These are phyloP conservation scores for Batrachochytrium dendrobatidis DNA, from an alignment of 371 early-diverging fungal genomes.

Conservation along the genomic window DNA sequence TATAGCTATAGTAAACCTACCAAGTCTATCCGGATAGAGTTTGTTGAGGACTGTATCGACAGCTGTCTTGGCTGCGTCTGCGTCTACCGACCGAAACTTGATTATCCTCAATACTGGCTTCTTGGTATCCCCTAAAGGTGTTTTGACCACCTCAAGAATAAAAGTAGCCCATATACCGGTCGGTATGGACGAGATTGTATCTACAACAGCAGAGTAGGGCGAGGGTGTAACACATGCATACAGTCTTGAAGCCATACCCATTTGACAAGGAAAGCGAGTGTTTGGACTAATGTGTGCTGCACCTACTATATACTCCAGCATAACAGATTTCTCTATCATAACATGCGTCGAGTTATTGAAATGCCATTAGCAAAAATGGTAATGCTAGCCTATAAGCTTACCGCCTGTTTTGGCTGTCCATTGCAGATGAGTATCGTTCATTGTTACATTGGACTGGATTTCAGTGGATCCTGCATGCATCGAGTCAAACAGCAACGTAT, in stretches of 20 bases:
- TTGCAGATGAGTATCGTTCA: too few species aligned
- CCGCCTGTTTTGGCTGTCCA: too few species aligned
- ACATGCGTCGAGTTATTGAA: too few species aligned
- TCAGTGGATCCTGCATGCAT: too few species aligned
- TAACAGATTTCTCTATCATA: neutral
- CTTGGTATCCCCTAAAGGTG: neutral
- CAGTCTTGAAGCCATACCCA: too few species aligned
- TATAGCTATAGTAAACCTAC: neutral
- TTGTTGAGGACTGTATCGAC: neutral
- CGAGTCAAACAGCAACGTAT: too few species aligned
- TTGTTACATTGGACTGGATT: too few species aligned
- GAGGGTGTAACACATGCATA: too few species aligned
- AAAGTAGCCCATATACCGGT: neutral
- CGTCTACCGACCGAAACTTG: neutral
- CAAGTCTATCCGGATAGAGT: neutral
- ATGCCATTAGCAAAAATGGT: too few species aligned
- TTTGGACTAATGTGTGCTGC: neutral
- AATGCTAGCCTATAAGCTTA: too few species aligned
- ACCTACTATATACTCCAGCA: neutral
- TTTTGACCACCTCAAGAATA: neutral
- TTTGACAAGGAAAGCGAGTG: neutral
- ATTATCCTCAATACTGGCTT: neutral
- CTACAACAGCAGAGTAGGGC: too few species aligned
- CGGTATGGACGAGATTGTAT: neutral
- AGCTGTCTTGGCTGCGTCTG: neutral